Conservation (phyloP, 371 early-diverging fungal species). For the Mortierella sp. region DNA sequence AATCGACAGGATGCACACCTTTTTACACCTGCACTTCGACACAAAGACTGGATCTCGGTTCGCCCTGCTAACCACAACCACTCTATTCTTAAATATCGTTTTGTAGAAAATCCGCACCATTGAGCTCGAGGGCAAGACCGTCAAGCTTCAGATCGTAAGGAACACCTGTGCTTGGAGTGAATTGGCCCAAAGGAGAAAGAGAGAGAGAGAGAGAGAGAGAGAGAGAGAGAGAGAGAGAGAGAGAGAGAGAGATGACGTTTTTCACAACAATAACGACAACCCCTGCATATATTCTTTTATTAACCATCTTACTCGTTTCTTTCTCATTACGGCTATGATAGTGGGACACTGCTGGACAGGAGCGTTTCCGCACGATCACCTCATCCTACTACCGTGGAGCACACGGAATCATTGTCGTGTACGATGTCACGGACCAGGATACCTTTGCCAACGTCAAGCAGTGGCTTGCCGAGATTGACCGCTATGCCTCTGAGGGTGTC, state of each 20-base stretch:
- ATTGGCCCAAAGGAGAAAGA: neutral
- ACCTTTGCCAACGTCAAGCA: slow-evolving; percentile 93
- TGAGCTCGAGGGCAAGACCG: slow-evolving; percentile 97
- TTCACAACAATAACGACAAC: slow-evolving; percentile 1
- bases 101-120: slow-evolving; percentile 99
- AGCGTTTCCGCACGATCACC: slow-evolving; percentile 99
- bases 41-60: neutral
- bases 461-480: slow-evolving; percentile 99
- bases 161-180: neutral
- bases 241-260: neutral
- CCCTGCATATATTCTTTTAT: neutral
- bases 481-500: slow-evolving; percentile 92
- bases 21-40: neutral
- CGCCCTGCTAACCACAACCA: neutral
- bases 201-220: neutral
- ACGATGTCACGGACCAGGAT: slow-evolving; percentile 98
- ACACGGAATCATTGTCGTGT: slow-evolving; percentile 98
- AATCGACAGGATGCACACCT: neutral
- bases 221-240: no score
- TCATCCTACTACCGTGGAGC: slow-evolving; percentile 99
- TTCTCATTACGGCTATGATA: slow-evolving; percentile 6
- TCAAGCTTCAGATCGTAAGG: slow-evolving; percentile 98
- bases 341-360: slow-evolving; percentile 99
- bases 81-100: neutral
- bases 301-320: neutral